Evolutionary conservation across 2,329 filamentous ascomycete genomes (phyloP), one percentile per base, ranked within the genome.

Genomic region (Myriosclerotinia curreyana): DNA sequence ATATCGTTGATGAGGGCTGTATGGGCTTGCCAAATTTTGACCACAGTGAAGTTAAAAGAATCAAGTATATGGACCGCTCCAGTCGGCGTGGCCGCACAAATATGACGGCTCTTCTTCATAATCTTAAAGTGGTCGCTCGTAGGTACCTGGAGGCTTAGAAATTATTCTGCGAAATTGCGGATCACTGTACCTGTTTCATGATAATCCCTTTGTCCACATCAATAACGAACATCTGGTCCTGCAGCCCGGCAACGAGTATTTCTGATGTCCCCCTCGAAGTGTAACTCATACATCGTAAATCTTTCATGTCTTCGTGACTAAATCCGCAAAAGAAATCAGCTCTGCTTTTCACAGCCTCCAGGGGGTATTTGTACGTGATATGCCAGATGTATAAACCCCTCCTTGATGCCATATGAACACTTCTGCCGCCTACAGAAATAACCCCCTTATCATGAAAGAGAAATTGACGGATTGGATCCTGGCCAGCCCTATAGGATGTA

Each of bases 201-300:
- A 94, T 82, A 67, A 86, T 83, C 42, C 90, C 90, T 76, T 91
- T 92, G 73, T 82, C 81, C 56, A 86, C 81, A 74, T 88, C 86
- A 67, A 89, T 82, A 25, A 86, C 87, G 74, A 96, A 90, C 90
- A 99, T 96, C 58, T 83, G 84, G 63, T 89, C 84, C 77, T 99
- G 95, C 69, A 88, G 85, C 54, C 95, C 95, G 54, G 92, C 95
- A 42, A 94, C 90, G 25, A 99, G 80, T 64, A 99, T 88, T 73
- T 96, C 90, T 17, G 85, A 84, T 34, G 90, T 91, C 11, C 89
- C 89, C 73, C 92, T 92, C 36, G 91, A 92, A 1, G 92, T 96
- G 74, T 96, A 97, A 75, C 90, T 94, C 92, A 98, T 98, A 77
- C 95, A 98, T 71, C 87, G 86, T 68, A 99, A 79, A 73, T 97